Evolutionary conservation across 2,329 filamentous ascomycete genomes (phyloP), one percentile per base, ranked within the genome.

Genomic region (Cladobotryum mycophilum): DNA sequence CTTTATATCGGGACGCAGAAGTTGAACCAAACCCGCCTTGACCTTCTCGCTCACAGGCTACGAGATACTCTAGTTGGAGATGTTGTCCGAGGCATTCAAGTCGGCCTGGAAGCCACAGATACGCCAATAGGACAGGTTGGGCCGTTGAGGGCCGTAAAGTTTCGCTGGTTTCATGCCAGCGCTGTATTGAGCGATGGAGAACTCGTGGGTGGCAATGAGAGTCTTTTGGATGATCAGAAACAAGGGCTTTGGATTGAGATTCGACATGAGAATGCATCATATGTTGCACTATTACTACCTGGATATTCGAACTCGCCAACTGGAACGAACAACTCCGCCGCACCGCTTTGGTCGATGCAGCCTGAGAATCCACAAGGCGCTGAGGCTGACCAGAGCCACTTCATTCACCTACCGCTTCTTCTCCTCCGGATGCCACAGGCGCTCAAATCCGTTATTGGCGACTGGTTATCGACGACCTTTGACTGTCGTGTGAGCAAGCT

Each of bases 51-150:
- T 1, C 70, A 70, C 7, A 70, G 75, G 2, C 64, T 83, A 2
- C 74, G 79, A 37, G 79, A 82, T 44, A 69, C 69, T 1, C 70
- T 82, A 0, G 77, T 81, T 0, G 79, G 79, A 14, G 79, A 82
- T 56, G 74, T 80, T 1, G 76, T 82, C n/a, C 76, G 80, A 49
- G 80, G 80, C 41, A 74, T 82, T 15, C 77, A 82, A 55, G 72
- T 83, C 15, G 73, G 73, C 0, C 58, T 77, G 4, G 69, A 72
- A 45, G 65, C 69, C 5, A 70, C 69, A 15, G 73, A 75, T 22
- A 70, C 69, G 14, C 57, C 67, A 6, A 51, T 56, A 13, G 68
- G 68, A 1, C 69, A 71, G 45, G 67, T 71, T 12, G 69, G 69
- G 3, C 65, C 71, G 2, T 57, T 82, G 17, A 71, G 75, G 53